Evolutionary conservation across 257 asterid species (phyloP).

Genomic region (Buddleja alternifolia): DNA sequence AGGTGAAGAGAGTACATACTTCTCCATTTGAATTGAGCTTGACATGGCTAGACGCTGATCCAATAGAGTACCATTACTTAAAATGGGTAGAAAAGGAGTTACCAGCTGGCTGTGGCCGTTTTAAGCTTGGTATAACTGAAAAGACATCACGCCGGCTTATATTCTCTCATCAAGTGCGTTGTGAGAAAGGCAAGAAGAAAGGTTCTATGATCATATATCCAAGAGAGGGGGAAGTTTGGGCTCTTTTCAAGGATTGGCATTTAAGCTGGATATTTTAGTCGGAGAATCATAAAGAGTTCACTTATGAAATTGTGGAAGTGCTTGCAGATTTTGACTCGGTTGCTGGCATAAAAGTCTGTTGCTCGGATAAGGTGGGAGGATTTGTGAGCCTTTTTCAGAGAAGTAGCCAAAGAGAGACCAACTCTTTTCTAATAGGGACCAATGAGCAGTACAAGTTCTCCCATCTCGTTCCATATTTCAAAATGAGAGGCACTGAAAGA

Average conservation of each 20-base stretch:
- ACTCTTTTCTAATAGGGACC: slow-evolving; percentile 40
- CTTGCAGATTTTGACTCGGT: slow-evolving; percentile 48
- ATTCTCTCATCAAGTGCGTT: slow-evolving; percentile 59
- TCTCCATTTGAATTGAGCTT: slow-evolving; percentile 52
- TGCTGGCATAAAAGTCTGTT: slow-evolving; percentile 54
- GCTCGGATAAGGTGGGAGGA: slow-evolving; percentile 60
- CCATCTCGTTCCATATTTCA: slow-evolving; percentile 55
- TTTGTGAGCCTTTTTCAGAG: slow-evolving; percentile 65
- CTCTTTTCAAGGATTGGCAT: slow-evolving; percentile 74
- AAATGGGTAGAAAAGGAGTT: slow-evolving; percentile 44
- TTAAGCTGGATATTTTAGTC: slow-evolving; percentile 54
- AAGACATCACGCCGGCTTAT: slow-evolving; percentile 25
- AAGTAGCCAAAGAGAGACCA: slow-evolving; percentile 29
- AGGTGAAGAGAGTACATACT: slow-evolving; percentile 45
- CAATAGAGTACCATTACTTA: slow-evolving; percentile 36
- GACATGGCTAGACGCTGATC: slow-evolving; percentile 71
- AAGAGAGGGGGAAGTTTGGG: slow-evolving; percentile 76
- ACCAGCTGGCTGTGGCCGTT: slow-evolving; percentile 79
- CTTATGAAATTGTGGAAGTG: slow-evolving; percentile 75
- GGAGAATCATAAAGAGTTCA: slow-evolving; percentile 37
- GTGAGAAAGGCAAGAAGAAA: slow-evolving; percentile 42
- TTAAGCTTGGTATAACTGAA: slow-evolving; percentile 40
- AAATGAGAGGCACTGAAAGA: slow-evolving; percentile 65
- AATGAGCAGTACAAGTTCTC: slow-evolving; percentile 61
- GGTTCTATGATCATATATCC: slow-evolving; percentile 59